Conservation (phyloP, 2,329 filamentous ascomycete species). For the Claviceps quebecensis region DNA sequence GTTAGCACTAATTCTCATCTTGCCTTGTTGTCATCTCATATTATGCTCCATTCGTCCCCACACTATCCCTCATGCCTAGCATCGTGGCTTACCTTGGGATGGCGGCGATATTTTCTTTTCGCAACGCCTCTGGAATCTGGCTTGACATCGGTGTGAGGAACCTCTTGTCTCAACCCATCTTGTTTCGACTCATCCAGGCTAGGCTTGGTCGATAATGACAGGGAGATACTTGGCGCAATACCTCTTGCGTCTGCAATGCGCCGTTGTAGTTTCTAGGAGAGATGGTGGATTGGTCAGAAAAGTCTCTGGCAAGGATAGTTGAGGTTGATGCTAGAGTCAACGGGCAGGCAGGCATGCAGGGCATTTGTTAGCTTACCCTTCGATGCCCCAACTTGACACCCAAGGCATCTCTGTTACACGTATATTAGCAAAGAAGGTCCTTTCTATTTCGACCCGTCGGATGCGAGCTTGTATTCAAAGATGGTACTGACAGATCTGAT, state of each 20-base stretch:
- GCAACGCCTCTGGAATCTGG: constrained; percentile 29
- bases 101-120: constrained; percentile 65
- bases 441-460: no score
- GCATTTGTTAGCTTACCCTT: constrained; percentile 41
- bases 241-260: constrained; percentile 64
- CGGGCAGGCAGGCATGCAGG: no score
- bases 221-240: constrained; percentile 37
- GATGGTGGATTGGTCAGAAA: constrained; percentile 4
- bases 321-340: no score
- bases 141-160: constrained; percentile 30
- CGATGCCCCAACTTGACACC: constrained; percentile 70
- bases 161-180: constrained; percentile 38
- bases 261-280: constrained; percentile 64
- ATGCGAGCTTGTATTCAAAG: no score
- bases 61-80: not conserved
- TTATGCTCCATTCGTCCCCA: no score
- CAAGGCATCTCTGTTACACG: constrained; percentile 45
- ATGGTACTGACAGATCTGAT: constrained; percentile 54
- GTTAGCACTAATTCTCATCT: not conserved
- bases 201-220: constrained; percentile 35
- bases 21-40: not conserved
- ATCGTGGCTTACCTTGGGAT: constrained; percentile 47
- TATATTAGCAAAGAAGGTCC: constrained; percentile 9
- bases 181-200: constrained; percentile 39
- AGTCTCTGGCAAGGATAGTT: constrained; percentile 3